A percentile compares a stretch with the other conserved stretches of the same genome.
phyloP scores from a whole-genome alignment of 495 filamentous ascomycete genomes.

The Saxispiralis lemnorum region DNA sequence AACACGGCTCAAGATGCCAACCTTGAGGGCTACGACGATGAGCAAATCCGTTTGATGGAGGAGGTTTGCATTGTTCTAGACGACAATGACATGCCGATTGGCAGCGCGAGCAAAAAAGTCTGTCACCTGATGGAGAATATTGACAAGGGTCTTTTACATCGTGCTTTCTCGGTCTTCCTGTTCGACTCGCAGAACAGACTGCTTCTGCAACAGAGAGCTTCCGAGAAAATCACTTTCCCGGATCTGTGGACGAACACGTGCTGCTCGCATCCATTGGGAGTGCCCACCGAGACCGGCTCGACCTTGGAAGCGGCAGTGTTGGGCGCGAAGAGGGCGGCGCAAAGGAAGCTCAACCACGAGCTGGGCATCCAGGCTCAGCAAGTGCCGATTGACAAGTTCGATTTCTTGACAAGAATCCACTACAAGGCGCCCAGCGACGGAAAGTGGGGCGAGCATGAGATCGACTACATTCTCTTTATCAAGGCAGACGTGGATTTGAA shows the following conservation, averaged over 20 bases:
- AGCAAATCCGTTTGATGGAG: slow-evolving; percentile 96
- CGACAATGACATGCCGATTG: slow-evolving; percentile 81
- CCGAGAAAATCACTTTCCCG: slow-evolving; percentile 98
- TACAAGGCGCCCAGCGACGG: slow-evolving; percentile 96
- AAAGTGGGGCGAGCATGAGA: slow-evolving; percentile 97
- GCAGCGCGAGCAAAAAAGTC: slow-evolving; percentile 93
- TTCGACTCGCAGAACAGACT: slow-evolving; percentile 79
- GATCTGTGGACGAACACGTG: slow-evolving; percentile 99
- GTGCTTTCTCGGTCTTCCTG: slow-evolving; percentile 93
- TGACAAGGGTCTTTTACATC: slow-evolving; percentile 81
- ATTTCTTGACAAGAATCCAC: slow-evolving; percentile 90
- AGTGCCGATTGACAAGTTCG: slow-evolving; percentile 80
- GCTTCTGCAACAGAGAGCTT: slow-evolving; percentile 84
- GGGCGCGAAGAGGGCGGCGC: slow-evolving; percentile 78
- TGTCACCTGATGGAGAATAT: slow-evolving; percentile 99
- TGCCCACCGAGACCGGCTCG: slow-evolving; percentile 77
- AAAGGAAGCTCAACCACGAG: slow-evolving; percentile 85
- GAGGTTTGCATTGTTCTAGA: slow-evolving; percentile 97
- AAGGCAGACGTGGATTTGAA: slow-evolving; percentile 74
- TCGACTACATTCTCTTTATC: slow-evolving; percentile 99
- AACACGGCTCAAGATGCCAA: slow-evolving; percentile 29
- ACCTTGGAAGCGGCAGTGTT: slow-evolving; percentile 61
- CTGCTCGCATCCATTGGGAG: slow-evolving; percentile 89
- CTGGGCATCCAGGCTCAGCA: slow-evolving; percentile 79
- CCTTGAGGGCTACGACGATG: slow-evolving; percentile 78